Evolutionary conservation across 108 stramenopile genomes (phyloP).

Genomic region (Stephanodiscus triporus): DNA sequence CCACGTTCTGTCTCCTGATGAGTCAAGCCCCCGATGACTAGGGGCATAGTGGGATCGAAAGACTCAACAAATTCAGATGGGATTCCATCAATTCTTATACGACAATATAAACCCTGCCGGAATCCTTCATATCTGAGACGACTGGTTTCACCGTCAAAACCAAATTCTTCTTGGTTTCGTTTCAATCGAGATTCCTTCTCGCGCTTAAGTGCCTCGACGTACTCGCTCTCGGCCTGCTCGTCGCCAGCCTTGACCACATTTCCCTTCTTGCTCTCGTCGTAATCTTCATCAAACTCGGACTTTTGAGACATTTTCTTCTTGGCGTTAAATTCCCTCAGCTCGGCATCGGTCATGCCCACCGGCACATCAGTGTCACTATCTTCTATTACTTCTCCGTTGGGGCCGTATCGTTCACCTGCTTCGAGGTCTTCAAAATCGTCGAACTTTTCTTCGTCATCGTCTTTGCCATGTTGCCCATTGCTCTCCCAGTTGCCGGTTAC

Average conservation of each 20-base stretch:
- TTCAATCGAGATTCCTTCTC: conserved; percentile 81
- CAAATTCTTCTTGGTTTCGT: conserved; percentile 91
- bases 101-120: conserved; percentile 94
- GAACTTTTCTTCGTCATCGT: conserved; percentile 62
- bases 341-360: conserved; percentile 84
- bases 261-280: conserved; percentile 85
- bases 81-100: conserved; percentile 85
- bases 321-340: conserved; percentile 81
- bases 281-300: conserved; percentile 81
- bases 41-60: conserved; percentile 85
- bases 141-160: conserved; percentile 80
- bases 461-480: conserved; percentile 10
- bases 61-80: conserved; percentile 81
- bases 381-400: conserved; percentile 57
- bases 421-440: conserved; percentile 97
- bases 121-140: conserved; percentile 89
- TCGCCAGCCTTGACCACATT: conserved; percentile 53
- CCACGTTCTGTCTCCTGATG: conserved; percentile 91
- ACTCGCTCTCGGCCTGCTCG: conserved; percentile 81
- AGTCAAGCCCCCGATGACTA: conserved; percentile 94
- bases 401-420: conserved; percentile 83
- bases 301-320: conserved; percentile 81
- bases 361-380: conserved; percentile 60
- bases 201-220: conserved; percentile 76
- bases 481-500: conserved; percentile 96